Conservation (phyloP, 2,329 filamentous ascomycete genomes). For the Aureobasidium sp. region DNA sequence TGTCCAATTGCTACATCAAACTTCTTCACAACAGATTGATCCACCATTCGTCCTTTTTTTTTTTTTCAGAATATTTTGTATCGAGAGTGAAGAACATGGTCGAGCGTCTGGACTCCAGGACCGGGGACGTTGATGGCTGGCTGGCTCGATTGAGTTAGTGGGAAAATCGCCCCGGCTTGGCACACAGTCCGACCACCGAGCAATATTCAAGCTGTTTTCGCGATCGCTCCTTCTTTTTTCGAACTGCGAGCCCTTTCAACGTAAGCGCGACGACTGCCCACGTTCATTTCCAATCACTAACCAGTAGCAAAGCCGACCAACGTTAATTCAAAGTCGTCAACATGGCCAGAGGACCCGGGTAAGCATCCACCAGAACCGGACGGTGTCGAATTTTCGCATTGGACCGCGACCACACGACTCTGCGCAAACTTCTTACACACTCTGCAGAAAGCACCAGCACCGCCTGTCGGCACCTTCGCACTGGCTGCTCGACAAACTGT, state of each 20-base stretch:
- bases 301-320: constrained; percentile 11
- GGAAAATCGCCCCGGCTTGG: background rate
- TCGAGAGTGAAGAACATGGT: background rate
- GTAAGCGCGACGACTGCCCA: constrained; percentile 10
- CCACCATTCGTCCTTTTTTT: background rate
- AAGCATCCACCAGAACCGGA: constrained; percentile 15
- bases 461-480: constrained; percentile 97
- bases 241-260: constrained; percentile 6
- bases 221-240: background rate
- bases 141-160: background rate
- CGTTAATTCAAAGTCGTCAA: constrained; percentile 31
- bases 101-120: background rate
- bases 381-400: constrained; percentile 5
- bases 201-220: background rate
- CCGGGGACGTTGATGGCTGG: background rate
- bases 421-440: constrained; percentile 52
- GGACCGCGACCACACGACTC: background rate
- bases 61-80: background rate
- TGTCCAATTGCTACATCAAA: background rate
- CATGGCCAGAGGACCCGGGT: constrained; percentile 54
- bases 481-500: constrained; percentile 99
- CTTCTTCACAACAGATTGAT: background rate
- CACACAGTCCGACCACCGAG: background rate
- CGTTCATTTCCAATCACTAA: constrained; percentile 6
- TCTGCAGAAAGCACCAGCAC: constrained; percentile 82